Evolutionary conservation across 495 filamentous ascomycete species (phyloP).

Genomic region (Aspergillus conjunctus): DNA sequence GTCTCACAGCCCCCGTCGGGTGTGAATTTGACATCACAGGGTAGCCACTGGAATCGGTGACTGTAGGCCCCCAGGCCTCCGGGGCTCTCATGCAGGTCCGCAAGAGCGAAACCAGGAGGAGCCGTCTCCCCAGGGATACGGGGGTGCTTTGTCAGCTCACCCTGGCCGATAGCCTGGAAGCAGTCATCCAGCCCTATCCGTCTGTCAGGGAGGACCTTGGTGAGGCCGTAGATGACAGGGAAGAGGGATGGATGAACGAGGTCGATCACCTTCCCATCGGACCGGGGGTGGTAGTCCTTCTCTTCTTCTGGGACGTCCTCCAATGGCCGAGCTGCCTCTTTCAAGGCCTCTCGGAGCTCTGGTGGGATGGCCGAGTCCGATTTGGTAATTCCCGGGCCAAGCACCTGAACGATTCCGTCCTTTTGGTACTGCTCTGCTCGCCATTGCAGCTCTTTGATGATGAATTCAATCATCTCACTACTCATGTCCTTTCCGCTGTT

Average conservation of each 20-base stretch:
- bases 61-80: background rate
- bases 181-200: conserved; percentile 15
- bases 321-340: conserved; percentile 7
- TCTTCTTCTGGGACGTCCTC: conserved; percentile 8
- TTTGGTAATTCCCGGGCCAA: conserved; percentile 12
- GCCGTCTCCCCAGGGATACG: background rate
- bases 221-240: conserved; percentile 15
- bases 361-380: conserved; percentile 15
- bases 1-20: conserved; percentile 33
- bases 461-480: conserved; percentile 51
- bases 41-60: conserved; percentile 60
- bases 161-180: conserved; percentile 6
- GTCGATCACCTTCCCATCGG: conserved; percentile 19
- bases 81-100: background rate
- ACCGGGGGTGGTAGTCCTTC: conserved; percentile 24
- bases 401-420: background rate
- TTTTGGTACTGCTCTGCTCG: conserved; percentile 32
- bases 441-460: conserved; percentile 53
- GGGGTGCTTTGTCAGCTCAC: background rate
- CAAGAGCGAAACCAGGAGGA: background rate
- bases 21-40: conserved; percentile 52
- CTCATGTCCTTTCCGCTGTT: conserved; percentile 37
- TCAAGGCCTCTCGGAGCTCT: conserved; percentile 2
- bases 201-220: conserved; percentile 8
- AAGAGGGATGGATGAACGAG: conserved; percentile 24